Evolutionary conservation across 768 basidiomycete genomes (phyloP).

Genomic region (Mycena maculata): DNA sequence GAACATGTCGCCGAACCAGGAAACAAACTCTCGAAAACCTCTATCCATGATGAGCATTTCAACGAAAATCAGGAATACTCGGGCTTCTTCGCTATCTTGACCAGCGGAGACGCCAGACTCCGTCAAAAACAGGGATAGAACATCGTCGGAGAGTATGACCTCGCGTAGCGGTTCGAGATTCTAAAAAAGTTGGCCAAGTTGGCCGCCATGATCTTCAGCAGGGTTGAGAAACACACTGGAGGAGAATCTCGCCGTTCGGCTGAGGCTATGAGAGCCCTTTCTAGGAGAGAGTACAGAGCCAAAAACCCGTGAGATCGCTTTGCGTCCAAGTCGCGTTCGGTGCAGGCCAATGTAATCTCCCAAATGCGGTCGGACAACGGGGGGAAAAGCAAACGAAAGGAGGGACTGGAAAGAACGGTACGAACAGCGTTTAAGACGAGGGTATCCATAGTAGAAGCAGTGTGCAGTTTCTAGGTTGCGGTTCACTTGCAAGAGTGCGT

Average conservation of each 20-base stretch:
- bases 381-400: slow-evolving; percentile 4
- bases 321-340: slow-evolving; percentile 14
- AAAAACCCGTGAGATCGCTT: slow-evolving; percentile 18
- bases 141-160: slow-evolving; percentile 15
- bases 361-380: slow-evolving; percentile 9
- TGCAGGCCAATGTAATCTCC: slow-evolving; percentile 20
- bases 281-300: slow-evolving; percentile 9
- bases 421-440: neutral
- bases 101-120: slow-evolving; percentile 22
- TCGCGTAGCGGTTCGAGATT: slow-evolving; percentile 22
- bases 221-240: slow-evolving; percentile 2
- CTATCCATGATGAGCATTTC: slow-evolving; percentile 26
- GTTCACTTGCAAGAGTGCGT: neutral
- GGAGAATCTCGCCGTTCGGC: neutral
- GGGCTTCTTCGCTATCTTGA: neutral
- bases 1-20: slow-evolving; percentile 24
- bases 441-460: slow-evolving; percentile 19
- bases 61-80: slow-evolving; percentile 22
- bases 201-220: neutral
- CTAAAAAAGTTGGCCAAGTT: neutral
- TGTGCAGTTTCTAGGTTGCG: neutral
- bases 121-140: slow-evolving; percentile 7
- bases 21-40: slow-evolving; percentile 11
- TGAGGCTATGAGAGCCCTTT: neutral
- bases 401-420: slow-evolving; percentile 16